Percentiles rank a stretch among this genome's conserved stretches.
These are phyloP conservation scores for Peterozyma xylosa DNA, from an alignment of 805 yeast genomes.

Conservation along the genomic window DNA sequence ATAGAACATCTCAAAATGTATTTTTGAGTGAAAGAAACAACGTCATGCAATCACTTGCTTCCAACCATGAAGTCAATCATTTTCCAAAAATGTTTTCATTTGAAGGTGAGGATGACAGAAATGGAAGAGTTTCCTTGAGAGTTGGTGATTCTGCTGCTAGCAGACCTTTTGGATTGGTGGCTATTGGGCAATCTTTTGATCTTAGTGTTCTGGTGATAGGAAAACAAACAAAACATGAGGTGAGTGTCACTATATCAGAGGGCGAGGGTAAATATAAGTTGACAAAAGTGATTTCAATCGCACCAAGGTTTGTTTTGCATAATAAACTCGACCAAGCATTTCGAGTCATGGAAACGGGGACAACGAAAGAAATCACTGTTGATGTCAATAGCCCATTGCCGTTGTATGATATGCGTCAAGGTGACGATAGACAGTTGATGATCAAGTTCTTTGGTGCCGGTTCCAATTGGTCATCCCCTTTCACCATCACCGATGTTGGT, in stretches of 20 bases:
- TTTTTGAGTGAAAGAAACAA: conserved; percentile 52
- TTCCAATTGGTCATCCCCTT: conserved; percentile 82
- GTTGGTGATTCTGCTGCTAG: conserved; percentile 71
- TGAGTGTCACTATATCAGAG: conserved; percentile 71
- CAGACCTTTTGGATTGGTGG: conserved; percentile 73
- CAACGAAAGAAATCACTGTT: conserved; percentile 41
- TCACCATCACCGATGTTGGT: conserved; percentile 78
- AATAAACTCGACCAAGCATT: conserved; percentile 54
- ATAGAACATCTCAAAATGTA: conserved; percentile 67
- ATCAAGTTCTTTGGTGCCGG: conserved; percentile 50
- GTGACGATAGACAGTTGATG: conserved; percentile 50
- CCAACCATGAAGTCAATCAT: conserved; percentile 12
- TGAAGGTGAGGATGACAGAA: conserved; percentile 45
- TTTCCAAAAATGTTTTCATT: conserved; percentile 84
- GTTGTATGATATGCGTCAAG: conserved; percentile 53
- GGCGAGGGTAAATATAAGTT: conserved; percentile 80
- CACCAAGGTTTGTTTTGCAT: conserved; percentile 76
- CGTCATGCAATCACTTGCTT: conserved; percentile 37
- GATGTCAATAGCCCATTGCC: conserved; percentile 44
- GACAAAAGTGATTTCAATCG: conserved; percentile 68
- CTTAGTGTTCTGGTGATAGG: conserved; percentile 37
- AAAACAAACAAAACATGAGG: conserved; percentile 52
- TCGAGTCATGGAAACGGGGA: conserved; percentile 61
- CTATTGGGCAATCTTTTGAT: conserved; percentile 75
- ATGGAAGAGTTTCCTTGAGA: conserved; percentile 58